A percentile compares a stretch with the other conserved stretches of the same genome.
Conservation (phyloP, 805 yeast species). For the Candida taoyuanica region DNA sequence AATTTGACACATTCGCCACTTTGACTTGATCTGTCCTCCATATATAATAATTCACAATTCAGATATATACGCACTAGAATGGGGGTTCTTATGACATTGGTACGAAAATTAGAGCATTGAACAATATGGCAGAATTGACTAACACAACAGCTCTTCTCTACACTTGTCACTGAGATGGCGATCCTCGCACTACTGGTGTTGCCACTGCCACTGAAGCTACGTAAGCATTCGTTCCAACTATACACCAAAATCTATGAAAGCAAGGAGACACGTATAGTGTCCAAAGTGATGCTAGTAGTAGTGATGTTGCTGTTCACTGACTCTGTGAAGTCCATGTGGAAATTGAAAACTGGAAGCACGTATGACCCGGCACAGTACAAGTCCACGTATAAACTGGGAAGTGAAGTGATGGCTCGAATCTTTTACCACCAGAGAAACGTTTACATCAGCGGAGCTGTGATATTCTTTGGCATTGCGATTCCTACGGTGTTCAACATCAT, state of each 20-base stretch:
- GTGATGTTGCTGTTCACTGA: slow-evolving; percentile 50
- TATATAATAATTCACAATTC: too few relatives aligned
- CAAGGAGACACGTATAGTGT: slow-evolving; percentile 42
- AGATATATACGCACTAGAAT: too few relatives aligned
- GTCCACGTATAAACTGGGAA: slow-evolving; percentile 29
- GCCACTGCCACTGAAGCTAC: slow-evolving; percentile 49
- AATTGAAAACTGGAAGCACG: slow-evolving; percentile 26
- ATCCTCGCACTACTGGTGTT: slow-evolving; percentile 42
- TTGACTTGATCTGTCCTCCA: too few relatives aligned
- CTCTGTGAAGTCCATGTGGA: slow-evolving; percentile 42
- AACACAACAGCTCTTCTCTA: slow-evolving; percentile 34
- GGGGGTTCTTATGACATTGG: slow-evolving; percentile 25
- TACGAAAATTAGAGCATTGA: slow-evolving; percentile 2
- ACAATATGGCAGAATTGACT: background rate
- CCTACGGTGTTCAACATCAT: slow-evolving; percentile 50
- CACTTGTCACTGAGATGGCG: slow-evolving; percentile 50
- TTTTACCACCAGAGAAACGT: slow-evolving; percentile 61
- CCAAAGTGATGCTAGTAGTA: slow-evolving; percentile 36
- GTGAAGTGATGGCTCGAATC: slow-evolving; percentile 53
- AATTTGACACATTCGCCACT: slow-evolving; percentile 3
- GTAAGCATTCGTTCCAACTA: slow-evolving; percentile 38
- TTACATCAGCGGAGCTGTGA: slow-evolving; percentile 58
- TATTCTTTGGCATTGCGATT: slow-evolving; percentile 51
- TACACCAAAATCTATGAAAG: slow-evolving; percentile 33
- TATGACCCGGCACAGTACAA: slow-evolving; percentile 24